A percentile compares a stretch with the other conserved stretches of the same genome.
phyloP scores from a whole-genome alignment of 257 asterid genomes.

The Nicotiana knightiana region DNA sequence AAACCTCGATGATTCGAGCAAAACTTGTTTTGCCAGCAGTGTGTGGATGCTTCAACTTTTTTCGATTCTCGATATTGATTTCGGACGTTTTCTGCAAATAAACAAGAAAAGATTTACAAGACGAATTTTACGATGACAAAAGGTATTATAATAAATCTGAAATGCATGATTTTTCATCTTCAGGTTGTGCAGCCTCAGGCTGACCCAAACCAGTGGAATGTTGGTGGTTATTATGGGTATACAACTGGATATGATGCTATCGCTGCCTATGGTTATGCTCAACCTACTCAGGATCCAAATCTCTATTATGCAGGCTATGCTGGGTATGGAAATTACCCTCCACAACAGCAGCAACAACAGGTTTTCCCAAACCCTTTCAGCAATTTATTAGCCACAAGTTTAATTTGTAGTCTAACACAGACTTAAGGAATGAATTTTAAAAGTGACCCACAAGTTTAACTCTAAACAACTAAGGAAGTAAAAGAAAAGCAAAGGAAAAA shows the following conservation, averaged over 20 bases:
- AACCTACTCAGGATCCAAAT: slow-evolving; percentile 40
- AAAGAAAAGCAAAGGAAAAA: too few relatives aligned
- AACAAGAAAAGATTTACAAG: too few relatives aligned
- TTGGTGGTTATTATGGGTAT: slow-evolving; percentile 37
- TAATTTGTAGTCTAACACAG: background rate
- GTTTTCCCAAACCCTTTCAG: slow-evolving; percentile 15
- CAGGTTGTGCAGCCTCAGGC: slow-evolving; percentile 26
- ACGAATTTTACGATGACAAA: too few relatives aligned
- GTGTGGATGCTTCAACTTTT: too few relatives aligned
- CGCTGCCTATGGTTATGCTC: slow-evolving; percentile 37
- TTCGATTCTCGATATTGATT: too few relatives aligned
- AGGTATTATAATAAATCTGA: background rate
- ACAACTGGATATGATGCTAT: slow-evolving; percentile 36
- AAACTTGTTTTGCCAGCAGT: too few relatives aligned
- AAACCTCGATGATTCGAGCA: too few relatives aligned
- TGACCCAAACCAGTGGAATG: slow-evolving; percentile 34
- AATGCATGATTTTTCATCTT: background rate
- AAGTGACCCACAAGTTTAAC: background rate
- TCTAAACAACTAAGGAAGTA: too few relatives aligned
- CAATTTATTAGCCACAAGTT: background rate
- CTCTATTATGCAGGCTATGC: slow-evolving; percentile 38
- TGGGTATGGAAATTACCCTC: slow-evolving; percentile 38
- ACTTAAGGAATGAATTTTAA: background rate
- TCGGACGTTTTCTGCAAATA: too few relatives aligned
- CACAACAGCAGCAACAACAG: slow-evolving; percentile 47